A percentile compares a stretch with the other conserved stretches of the same genome.
phyloP scores from a whole-genome alignment of 305 asterid genomes.

The Solanum aculeatissimum region DNA sequence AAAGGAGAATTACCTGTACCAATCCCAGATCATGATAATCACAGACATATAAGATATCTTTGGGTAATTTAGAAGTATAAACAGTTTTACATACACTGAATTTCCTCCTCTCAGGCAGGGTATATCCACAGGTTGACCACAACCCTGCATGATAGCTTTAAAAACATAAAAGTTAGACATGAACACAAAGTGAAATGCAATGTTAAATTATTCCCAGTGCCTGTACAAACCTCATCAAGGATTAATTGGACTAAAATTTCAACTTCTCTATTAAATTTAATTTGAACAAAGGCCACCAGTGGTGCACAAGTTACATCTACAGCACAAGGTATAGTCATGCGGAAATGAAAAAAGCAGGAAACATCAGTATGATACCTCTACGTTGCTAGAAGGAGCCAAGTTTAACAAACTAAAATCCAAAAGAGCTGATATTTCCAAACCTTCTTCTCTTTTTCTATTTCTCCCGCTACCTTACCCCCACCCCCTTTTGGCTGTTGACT shows the following conservation, averaged over 20 bases:
- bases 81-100: slow-evolving; percentile 48
- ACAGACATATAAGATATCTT: neutral
- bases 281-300: neutral
- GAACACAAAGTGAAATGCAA: neutral
- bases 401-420: neutral
- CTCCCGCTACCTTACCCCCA: neutral
- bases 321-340: neutral
- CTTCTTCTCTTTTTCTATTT: neutral
- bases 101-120: slow-evolving; percentile 70
- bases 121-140: slow-evolving; percentile 95
- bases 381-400: neutral
- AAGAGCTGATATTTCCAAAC: neutral
- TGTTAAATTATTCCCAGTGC: neutral
- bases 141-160: slow-evolving; percentile 45
- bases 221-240: neutral
- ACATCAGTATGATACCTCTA: neutral
- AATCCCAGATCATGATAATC: neutral
- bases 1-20: neutral
- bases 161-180: neutral
- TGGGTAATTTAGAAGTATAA: neutral
- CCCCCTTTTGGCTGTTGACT: neutral
- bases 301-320: neutral
- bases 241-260: neutral
- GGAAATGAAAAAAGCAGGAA: neutral
- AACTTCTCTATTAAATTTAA: neutral